Evolutionary conservation across 441 rosid species (phyloP), one percentile per base, ranked within the genome.

Genomic region (Populus tomentosa): DNA sequence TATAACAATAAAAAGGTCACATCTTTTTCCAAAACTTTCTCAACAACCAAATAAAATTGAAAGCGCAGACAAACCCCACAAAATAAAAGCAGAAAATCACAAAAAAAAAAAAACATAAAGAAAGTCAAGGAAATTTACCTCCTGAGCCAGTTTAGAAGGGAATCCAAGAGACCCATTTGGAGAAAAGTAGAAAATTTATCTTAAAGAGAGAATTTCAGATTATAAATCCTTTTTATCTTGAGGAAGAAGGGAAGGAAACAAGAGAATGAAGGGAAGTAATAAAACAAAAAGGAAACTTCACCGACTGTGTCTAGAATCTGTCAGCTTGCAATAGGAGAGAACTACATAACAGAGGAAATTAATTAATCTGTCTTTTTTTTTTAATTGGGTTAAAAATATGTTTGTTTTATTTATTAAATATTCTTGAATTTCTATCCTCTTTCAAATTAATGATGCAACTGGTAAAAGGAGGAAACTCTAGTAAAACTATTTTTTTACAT

Each of bases 101-200:
- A 7, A 35, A 66, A 28, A n/a, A n/a, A n/a, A 30, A 13, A 65
- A n/a, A 16, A n/a, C 72, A 6, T 56, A 1, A 59, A 4, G 65
- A 40, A 30, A 72, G 18, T n/a, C 28, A 42, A 68, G 78, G 56
- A 38, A 18, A 30, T 20, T 67, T 80, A 95, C 98, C 98, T 95
- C 79, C 98, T 87, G 79, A 95, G 97, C 98, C 98, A 95, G 73
- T 89, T 90, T 72, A 95, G 94, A 81, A 95, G 86, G 63, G 96
- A 90, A 90, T 95, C 98, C 88, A 90, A 88, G 65, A 95, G 84
- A 83, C 98, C 98, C 98, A 95, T 94, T 68, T 32, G 68, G 3
- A 75, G 53, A 53, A 81, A 46, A 33, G 2, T 7, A 35, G 68
- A 38, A 20, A 30, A n/a, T 26, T 59, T 26, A 38, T 23, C 4